Evolutionary conservation across 306 rosid species (phyloP).

Genomic region (Ochetophila trinervis): DNA sequence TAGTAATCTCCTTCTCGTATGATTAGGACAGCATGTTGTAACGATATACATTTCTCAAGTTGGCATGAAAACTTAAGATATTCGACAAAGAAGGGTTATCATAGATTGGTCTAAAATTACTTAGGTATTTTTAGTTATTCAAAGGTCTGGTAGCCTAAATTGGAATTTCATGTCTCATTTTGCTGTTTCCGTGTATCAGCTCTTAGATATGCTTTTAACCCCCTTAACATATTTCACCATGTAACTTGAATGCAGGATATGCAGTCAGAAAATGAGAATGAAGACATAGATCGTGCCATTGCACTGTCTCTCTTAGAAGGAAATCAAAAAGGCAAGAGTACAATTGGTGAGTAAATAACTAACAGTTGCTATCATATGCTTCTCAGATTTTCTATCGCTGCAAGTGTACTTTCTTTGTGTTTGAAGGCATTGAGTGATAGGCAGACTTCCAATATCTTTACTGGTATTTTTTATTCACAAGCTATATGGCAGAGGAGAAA

Average conservation of each 20-base stretch:
- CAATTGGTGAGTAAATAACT: slow-evolving; percentile 58
- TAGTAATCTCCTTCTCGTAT: slow-evolving; percentile 4
- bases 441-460: neutral
- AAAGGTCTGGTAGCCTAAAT: neutral
- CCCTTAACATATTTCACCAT: slow-evolving; percentile 25
- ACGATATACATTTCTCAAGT: neutral
- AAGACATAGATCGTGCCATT: slow-evolving; percentile 81
- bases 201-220: slow-evolving; percentile 6
- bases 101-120: neutral
- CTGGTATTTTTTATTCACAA: neutral
- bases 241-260: slow-evolving; percentile 59
- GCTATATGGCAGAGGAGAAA: too few species aligned
- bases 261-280: slow-evolving; percentile 67
- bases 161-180: neutral
- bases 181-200: neutral
- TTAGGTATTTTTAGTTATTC: neutral
- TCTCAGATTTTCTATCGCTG: neutral
- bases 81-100: neutral
- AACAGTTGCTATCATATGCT: neutral
- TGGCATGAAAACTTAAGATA: neutral
- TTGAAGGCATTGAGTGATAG: neutral
- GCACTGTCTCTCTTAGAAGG: slow-evolving; percentile 80
- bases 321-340: slow-evolving; percentile 44
- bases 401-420: neutral
- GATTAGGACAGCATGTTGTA: neutral